Base-by-base conservation (phyloP, 352 stramenopile species). In the Phytophthora citricola region DNA sequence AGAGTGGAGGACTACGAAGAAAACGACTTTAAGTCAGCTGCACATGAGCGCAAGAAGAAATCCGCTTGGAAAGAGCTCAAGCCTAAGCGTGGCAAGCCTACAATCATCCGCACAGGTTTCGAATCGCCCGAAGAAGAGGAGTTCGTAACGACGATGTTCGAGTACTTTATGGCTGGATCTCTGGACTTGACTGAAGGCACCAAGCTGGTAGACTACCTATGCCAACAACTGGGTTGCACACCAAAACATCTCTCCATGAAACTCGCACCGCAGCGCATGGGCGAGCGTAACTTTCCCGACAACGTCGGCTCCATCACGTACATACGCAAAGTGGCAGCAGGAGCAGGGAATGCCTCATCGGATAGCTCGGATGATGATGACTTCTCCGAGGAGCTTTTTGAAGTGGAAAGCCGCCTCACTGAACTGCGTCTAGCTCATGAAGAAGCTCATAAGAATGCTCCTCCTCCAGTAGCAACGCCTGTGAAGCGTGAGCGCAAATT, bases 61-160 rank as follows among this genome's bases (percentile, higher is more conserved):
- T 17, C 47, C 27, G 20, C 2, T 26, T 47, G 38, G 8, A 49
- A 56, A 39, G 31, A 27, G 6, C 38, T 51, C 5, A 70, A 57
- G 47, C 26, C 59, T 26, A 79, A 77, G 49, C 75, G 74, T 15
- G 64, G 76, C 9, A 81, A 77, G 24, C 81, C 83, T 27, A 85
- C 74, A 29, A 92, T 92, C 69, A 90, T 92, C 52, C 83, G 83
- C 53, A 92, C 83, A 66, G 83, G 83, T 34, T 92, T 92, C 50
- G 80, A 90, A 38, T 84, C 77, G 1, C 64, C 57, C 5, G 76
- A 92, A 63, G 83, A 92, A 66, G 81, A 90, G 50, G 60, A 76
- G 47, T 89, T 85, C 56, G 77, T 85, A 29, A 82, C 57, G 1
- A 67, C 76, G 7, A 71, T 92, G 39, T 75, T 89, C 54, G 79